Percentiles rank a stretch among this genome's conserved stretches.
These are phyloP conservation scores for Galerina sulciceps DNA, from an alignment of 768 basidiomycete genomes.

Conservation along the genomic window DNA sequence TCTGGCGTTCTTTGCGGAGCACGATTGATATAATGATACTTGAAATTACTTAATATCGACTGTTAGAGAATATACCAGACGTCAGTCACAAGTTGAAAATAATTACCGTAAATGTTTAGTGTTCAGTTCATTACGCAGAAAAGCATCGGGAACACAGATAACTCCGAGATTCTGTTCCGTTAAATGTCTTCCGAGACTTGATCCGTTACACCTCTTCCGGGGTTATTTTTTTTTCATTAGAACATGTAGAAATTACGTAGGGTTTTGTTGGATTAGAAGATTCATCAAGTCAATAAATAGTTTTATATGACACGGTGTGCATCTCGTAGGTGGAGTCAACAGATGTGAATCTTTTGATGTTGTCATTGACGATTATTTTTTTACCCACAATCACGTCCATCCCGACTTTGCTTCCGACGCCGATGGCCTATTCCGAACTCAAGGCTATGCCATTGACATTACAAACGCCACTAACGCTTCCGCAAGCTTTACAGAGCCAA, in stretches of 20 bases:
- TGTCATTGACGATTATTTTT: background rate
- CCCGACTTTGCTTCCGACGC: slow-evolving; percentile 1
- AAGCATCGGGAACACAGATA: no score
- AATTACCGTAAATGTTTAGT: no score
- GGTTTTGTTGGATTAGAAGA: background rate
- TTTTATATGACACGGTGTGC: background rate
- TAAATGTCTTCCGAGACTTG: background rate
- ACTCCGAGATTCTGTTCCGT: no score
- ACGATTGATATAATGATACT: no score
- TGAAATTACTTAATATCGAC: no score
- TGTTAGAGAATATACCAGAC: no score
- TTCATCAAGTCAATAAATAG: background rate
- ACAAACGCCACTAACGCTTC: background rate
- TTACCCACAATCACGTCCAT: no score
- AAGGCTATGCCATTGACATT: slow-evolving; percentile 6
- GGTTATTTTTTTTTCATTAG: background rate
- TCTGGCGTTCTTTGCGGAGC: no score
- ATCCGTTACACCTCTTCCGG: background rate
- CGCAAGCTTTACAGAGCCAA: background rate
- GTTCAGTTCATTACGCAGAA: no score
- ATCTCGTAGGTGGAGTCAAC: background rate
- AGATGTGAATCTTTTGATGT: background rate
- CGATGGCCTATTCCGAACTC: no score
- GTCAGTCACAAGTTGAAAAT: no score
- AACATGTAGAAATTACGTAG: background rate